Conservation (phyloP, 352 stramenopile genomes). For the Phytophthora chlamydospora region DNA sequence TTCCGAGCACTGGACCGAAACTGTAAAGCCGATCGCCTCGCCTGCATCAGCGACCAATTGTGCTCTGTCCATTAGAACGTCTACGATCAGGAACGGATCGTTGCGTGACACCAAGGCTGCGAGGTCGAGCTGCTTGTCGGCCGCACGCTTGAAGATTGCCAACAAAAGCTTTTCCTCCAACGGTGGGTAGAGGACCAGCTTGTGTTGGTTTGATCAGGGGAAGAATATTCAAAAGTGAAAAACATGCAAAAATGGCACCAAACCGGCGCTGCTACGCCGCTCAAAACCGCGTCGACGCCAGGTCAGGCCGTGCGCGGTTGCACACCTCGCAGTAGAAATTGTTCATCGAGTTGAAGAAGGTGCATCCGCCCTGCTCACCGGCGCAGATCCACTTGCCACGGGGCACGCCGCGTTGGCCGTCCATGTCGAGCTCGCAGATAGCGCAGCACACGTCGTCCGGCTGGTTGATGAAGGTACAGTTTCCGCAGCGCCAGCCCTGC, state of each 20-base stretch:
- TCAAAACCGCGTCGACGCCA: conserved; percentile 79
- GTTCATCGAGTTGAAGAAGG: conserved; percentile 83
- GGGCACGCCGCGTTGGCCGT: conserved; percentile 77
- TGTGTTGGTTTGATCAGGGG: too few species aligned
- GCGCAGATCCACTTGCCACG: conserved; percentile 88
- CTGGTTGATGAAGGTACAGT: conserved; percentile 90
- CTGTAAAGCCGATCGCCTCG: too few species aligned
- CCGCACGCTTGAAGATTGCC: too few species aligned
- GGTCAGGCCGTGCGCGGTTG: conserved; percentile 80
- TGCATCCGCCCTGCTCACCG: conserved; percentile 84
- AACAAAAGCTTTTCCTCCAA: too few species aligned
- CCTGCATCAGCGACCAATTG: too few species aligned
- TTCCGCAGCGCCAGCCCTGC: conserved; percentile 76
- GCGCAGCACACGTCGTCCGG: conserved; percentile 70
- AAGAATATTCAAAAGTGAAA: too few species aligned
- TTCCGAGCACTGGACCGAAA: too few species aligned
- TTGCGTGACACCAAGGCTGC: too few species aligned
- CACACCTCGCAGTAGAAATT: conserved; percentile 92
- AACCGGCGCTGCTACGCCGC: neutral
- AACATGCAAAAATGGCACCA: conserved; percentile 1
- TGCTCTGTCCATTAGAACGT: too few species aligned
- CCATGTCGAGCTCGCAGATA: conserved; percentile 85
- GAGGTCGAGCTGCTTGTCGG: too few species aligned
- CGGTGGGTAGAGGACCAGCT: too few species aligned
- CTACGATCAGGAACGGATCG: too few species aligned